phyloP scores from a whole-genome alignment of 768 basidiomycete genomes.

The Saitozyma sp. region DNA sequence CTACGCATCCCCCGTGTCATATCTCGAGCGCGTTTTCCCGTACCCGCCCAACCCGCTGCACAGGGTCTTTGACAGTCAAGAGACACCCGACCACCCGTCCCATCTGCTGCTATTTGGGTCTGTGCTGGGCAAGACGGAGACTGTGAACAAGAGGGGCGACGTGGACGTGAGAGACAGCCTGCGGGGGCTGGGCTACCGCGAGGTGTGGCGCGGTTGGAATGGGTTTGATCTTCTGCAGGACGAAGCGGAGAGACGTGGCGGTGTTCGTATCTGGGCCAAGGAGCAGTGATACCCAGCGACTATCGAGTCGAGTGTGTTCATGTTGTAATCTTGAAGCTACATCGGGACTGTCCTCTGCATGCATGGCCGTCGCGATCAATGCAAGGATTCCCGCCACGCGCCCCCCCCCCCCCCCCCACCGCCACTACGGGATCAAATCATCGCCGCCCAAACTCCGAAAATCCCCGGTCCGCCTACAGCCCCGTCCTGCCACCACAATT shows the following conservation, averaged over 20 bases:
- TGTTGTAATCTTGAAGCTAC: too few relatives aligned
- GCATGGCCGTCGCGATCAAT: too few relatives aligned
- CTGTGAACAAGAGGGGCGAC: background rate
- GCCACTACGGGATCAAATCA: background rate
- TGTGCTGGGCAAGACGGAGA: constrained; percentile 56
- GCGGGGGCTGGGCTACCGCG: constrained; percentile 62
- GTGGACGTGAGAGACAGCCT: constrained; percentile 57
- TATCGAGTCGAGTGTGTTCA: too few relatives aligned
- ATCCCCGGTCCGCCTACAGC: constrained; percentile 19
- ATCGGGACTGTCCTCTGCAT: too few relatives aligned
- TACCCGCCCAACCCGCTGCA: constrained; percentile 47
- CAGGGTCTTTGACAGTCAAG: constrained; percentile 10
- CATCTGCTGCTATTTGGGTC: constrained; percentile 80
- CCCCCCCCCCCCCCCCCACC: background rate
- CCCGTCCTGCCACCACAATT: background rate
- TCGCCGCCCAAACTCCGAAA: constrained; percentile 20
- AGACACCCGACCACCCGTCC: constrained; percentile 63
- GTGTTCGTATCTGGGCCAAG: constrained; percentile 65
- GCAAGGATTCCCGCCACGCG: too few relatives aligned
- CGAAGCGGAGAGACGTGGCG: constrained; percentile 68
- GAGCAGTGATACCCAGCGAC: too few relatives aligned
- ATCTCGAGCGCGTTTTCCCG: constrained; percentile 71
- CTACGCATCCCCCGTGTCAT: constrained; percentile 68
- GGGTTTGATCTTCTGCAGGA: constrained; percentile 65
- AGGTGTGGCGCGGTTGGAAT: constrained; percentile 66